Base-by-base conservation (phyloP, 169 alveolate species). In the Plasmodium berghei region DNA sequence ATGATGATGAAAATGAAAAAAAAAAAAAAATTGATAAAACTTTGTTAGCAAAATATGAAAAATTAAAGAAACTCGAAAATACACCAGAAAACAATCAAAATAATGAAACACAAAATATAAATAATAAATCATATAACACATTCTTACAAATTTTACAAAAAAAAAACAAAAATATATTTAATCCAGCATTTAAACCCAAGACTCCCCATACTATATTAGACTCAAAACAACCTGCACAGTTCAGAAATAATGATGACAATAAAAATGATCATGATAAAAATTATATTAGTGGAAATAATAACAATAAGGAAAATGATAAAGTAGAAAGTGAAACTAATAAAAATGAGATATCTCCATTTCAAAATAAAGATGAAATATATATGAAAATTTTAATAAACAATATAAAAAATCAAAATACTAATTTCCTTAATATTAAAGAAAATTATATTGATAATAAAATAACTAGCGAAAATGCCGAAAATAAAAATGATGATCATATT, bases 61-160 rank as follows among this genome's bases (percentile, higher is more conserved):
- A 52, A 16, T 16, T 52, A 16, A 52, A 52, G 6, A 1, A n/a
- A 20, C 5, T 16, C 9, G 46, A 20, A 40, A 69, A 22, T n/a
- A 2, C 9, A 70, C 61, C 10, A 64, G 34, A n/a, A 45, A 16
- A 66, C n/a, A 62, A 62, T 18, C 18, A 62, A 22, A 12, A 62
- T 2, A 10, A 26, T 14, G 45, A 62, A 22, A 24, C 20, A 62
- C 46, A 70, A 70, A 18, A 70, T 6, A 64, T 40, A 52, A 66
- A 64, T 1, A 40, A 52, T 12, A 49, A 63, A 46, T 46, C 73
- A 54, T 24, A 80, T 54, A 62, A 22, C 54, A 67, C 80, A 22
- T 80, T 80, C 45, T 80, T 80, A 71, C 59, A 80, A 20, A 66
- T 80, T 24, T 45, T 80, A 20, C 52, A 80, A 80, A 40, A 66